Conservation (phyloP, 805 yeast species). For the Tetrapisispora iriomotensis region DNA sequence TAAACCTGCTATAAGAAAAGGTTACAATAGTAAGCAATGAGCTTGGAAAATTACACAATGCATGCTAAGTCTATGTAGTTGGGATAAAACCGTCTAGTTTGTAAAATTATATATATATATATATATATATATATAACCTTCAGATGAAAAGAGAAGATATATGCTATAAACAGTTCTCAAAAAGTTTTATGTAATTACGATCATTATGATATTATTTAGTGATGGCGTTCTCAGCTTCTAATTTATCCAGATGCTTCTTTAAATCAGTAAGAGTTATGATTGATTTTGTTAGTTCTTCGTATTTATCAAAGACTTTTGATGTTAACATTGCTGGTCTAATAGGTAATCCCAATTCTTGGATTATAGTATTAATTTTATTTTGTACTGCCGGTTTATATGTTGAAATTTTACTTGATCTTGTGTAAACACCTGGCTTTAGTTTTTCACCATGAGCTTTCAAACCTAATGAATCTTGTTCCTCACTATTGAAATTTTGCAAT, state of each 20-base stretch:
- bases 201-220: slow-evolving; percentile 19
- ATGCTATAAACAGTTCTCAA: too few species aligned
- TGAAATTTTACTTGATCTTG: slow-evolving; percentile 71
- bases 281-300: slow-evolving; percentile 62
- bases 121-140: too few species aligned
- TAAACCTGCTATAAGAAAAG: too few species aligned
- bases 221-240: slow-evolving; percentile 65
- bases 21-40: too few species aligned
- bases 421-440: slow-evolving; percentile 63
- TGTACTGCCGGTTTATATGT: slow-evolving; percentile 71
- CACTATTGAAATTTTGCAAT: slow-evolving; percentile 42
- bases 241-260: slow-evolving; percentile 77
- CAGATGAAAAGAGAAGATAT: too few species aligned
- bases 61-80: too few species aligned
- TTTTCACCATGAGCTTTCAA: slow-evolving; percentile 68
- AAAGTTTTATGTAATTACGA: background rate
- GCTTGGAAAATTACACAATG: too few species aligned
- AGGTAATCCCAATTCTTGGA: slow-evolving; percentile 75
- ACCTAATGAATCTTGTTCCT: slow-evolving; percentile 82
- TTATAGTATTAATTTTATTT: slow-evolving; percentile 44
- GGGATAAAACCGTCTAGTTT: too few species aligned
- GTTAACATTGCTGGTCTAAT: slow-evolving; percentile 84
- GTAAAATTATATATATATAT: too few species aligned
- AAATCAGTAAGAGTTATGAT: slow-evolving; percentile 69
- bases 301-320: slow-evolving; percentile 60